Percentiles rank a stretch among this genome's conserved stretches.
phyloP scores from a whole-genome alignment of 345 rosid genomes.

The Kernera saxatilis region DNA sequence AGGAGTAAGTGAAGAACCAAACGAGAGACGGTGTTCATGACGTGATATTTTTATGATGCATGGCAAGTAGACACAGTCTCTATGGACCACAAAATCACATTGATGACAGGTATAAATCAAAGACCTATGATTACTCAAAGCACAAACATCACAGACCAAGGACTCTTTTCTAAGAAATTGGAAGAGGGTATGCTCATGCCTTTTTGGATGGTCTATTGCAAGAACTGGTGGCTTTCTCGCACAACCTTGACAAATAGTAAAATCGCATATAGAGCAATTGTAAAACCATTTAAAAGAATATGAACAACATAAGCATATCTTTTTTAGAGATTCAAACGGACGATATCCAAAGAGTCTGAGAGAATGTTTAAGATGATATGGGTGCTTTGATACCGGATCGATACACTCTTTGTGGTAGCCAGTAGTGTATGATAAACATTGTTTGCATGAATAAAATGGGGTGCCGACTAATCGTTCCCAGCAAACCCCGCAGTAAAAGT shows the following conservation, averaged over 20 bases:
- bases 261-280: background rate
- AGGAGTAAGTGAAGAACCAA: background rate
- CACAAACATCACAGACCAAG: background rate
- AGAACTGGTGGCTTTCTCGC: background rate
- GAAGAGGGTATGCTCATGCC: constrained; percentile 2
- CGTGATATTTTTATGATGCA: background rate
- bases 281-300: fast-evolving
- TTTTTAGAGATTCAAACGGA: background rate
- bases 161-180: background rate
- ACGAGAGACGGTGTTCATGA: constrained; percentile 6
- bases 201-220: background rate
- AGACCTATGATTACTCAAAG: background rate
- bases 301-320: background rate
- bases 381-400: background rate
- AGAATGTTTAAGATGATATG: constrained; percentile 6
- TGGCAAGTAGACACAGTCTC: background rate
- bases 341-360: too few species aligned
- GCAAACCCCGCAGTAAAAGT: too few species aligned
- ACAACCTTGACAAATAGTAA: background rate
- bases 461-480: too few species aligned
- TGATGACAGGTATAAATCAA: background rate
- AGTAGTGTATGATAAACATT: too few species aligned
- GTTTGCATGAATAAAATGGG: background rate
- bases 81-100: background rate
- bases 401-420: background rate